These are phyloP conservation scores for Styphnolobium japonicum DNA, from an alignment of 306 rosid species.

Conservation along the genomic window DNA sequence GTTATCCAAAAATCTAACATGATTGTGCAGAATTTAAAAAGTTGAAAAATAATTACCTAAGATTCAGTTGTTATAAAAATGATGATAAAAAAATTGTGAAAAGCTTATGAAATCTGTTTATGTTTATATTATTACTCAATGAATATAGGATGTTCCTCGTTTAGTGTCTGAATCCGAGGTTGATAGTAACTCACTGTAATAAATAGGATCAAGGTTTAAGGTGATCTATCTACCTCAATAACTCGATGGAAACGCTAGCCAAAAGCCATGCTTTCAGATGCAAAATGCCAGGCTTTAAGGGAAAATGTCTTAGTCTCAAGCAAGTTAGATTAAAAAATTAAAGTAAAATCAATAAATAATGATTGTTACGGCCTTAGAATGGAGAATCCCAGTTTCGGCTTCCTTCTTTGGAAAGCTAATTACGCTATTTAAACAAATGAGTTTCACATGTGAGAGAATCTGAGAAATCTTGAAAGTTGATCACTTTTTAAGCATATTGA, in stretches of 20 bases:
- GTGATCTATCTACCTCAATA: background rate
- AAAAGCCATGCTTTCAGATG: conserved; percentile 22
- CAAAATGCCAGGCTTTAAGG: background rate
- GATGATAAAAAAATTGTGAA: too few species aligned
- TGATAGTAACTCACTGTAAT: background rate
- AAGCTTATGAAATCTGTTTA: too few species aligned
- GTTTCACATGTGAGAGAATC: background rate
- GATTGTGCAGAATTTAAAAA: background rate
- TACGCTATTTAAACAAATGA: background rate
- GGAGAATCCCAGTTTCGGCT: background rate
- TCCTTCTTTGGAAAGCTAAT: background rate
- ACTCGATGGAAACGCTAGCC: background rate
- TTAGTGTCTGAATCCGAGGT: background rate
- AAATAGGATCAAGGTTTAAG: background rate
- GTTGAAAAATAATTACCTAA: background rate
- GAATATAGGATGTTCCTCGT: background rate
- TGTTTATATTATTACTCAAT: too few species aligned
- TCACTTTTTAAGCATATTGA: background rate
- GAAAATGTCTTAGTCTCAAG: background rate
- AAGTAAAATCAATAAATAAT: background rate
- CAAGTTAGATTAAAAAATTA: background rate
- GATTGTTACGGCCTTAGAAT: background rate
- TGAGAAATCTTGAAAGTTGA: background rate
- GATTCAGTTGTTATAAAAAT: too few species aligned
- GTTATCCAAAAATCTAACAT: background rate